A percentile compares a stretch with the other conserved stretches of the same genome.
Conservation (phyloP, 2,329 filamentous ascomycete genomes). For the Pestalotiopsis sp. region DNA sequence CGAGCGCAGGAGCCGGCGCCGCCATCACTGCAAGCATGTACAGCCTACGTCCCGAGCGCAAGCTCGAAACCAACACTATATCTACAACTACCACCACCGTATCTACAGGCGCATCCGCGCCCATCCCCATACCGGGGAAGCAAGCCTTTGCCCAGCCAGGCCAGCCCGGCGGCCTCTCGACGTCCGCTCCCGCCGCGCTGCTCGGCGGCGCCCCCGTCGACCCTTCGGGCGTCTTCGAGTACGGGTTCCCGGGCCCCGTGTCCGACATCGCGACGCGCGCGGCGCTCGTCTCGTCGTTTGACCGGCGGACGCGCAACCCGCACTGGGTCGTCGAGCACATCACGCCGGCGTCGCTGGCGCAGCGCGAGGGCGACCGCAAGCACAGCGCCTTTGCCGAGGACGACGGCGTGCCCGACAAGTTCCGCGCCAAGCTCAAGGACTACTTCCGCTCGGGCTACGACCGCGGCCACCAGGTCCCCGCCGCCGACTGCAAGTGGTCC, state of each 20-base stretch:
- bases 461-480: slow-evolving; percentile 94
- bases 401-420: slow-evolving; percentile 75
- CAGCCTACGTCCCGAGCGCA: slow-evolving; percentile 52
- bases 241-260: slow-evolving; percentile 90
- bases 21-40: slow-evolving; percentile 73
- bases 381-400: slow-evolving; percentile 86
- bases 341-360: slow-evolving; percentile 79
- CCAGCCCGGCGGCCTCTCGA: slow-evolving; percentile 28
- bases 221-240: slow-evolving; percentile 77
- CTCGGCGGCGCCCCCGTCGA: slow-evolving; percentile 59
- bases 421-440: slow-evolving; percentile 88
- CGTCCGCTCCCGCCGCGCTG: slow-evolving; percentile 34
- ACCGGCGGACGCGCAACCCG: slow-evolving; percentile 88
- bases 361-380: slow-evolving; percentile 79
- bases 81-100: slow-evolving; percentile 35
- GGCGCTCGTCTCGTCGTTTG: slow-evolving; percentile 84
- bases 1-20: slow-evolving; percentile 77
- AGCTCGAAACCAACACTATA: slow-evolving; percentile 45
- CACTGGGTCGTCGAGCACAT: slow-evolving; percentile 97
- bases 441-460: slow-evolving; percentile 96
- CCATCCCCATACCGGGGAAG: slow-evolving; percentile 57
- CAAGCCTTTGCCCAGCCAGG: slow-evolving; percentile 49
- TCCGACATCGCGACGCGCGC: slow-evolving; percentile 78
- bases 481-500: slow-evolving; percentile 94
- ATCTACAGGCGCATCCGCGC: slow-evolving; percentile 35